These are phyloP conservation scores for Miscanthus sacchariflorus DNA, from an alignment of 202 grass and related monocot species.

Conservation along the genomic window DNA sequence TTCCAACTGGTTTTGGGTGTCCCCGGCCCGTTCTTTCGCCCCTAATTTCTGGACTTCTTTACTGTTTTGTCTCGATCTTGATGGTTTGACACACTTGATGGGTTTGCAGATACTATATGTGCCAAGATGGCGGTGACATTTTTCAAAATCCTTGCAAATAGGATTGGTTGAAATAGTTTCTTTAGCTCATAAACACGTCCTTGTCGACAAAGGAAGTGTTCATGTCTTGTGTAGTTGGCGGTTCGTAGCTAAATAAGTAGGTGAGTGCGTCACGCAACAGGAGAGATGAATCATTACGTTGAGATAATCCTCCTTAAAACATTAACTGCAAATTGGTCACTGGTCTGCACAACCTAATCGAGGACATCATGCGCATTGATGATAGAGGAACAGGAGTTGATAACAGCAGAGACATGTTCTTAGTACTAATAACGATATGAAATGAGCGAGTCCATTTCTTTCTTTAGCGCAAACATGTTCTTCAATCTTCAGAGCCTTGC, in stretches of 20 bases:
- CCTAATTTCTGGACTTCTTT: background rate
- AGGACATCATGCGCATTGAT: background rate
- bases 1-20: background rate
- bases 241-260: no score
- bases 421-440: no score
- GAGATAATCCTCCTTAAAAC: background rate
- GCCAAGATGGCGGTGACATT: background rate
- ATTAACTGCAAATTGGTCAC: no score
- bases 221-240: no score
- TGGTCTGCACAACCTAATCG: background rate
- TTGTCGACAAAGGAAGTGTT: no score
- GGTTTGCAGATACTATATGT: background rate
- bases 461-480: background rate
- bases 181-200: no score
- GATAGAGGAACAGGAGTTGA: background rate
- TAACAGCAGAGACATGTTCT: no score
- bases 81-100: background rate
- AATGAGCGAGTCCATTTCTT: no score
- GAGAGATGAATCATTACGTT: background rate
- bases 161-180: no score
- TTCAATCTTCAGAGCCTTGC: no score
- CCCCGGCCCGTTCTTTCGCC: background rate
- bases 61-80: background rate
- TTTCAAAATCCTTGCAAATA: background rate
- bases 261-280: slow-evolving; percentile 21